Conservation (phyloP, 345 rosid species). For the Salix suchowensis region DNA sequence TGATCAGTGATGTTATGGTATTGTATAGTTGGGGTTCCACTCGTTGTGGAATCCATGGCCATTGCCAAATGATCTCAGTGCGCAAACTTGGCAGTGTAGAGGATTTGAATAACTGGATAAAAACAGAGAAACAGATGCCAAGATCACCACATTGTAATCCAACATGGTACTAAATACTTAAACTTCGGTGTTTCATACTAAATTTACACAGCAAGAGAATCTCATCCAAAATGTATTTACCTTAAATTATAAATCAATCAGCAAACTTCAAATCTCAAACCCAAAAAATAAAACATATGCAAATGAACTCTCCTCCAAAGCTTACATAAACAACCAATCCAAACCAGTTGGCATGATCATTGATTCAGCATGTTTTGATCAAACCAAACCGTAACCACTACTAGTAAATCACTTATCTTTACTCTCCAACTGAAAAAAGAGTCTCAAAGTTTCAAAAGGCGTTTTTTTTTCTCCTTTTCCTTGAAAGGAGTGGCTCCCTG, state of each 20-base stretch:
- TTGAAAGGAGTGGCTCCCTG: not conserved
- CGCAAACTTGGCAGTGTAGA: constrained; percentile 31
- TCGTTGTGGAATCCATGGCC: constrained; percentile 90
- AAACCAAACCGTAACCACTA: not conserved
- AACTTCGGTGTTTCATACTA: constrained; percentile 1
- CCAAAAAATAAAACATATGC: constrained; percentile 31
- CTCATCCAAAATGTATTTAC: constrained; percentile 17
- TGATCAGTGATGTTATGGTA: constrained; percentile 73
- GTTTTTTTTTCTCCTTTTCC: not conserved
- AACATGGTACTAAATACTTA: constrained; percentile 10
- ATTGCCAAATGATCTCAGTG: constrained; percentile 59
- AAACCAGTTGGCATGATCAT: not conserved
- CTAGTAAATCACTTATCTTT: not conserved
- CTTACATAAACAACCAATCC: not conserved
- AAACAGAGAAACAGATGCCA: constrained; percentile 8
- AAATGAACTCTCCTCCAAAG: not conserved
- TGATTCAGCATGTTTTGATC: not conserved
- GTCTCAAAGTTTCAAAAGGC: not conserved
- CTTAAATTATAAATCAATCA: constrained; percentile 29
- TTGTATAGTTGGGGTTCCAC: constrained; percentile 62
- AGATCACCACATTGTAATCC: constrained; percentile 18
- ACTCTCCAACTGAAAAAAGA: not conserved
- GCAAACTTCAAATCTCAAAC: constrained; percentile 46
- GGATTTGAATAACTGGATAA: constrained; percentile 28
- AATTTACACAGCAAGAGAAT: not conserved